Evolutionary conservation across 2,329 filamentous ascomycete species (phyloP).

Genomic region (Penicillium italicum): DNA sequence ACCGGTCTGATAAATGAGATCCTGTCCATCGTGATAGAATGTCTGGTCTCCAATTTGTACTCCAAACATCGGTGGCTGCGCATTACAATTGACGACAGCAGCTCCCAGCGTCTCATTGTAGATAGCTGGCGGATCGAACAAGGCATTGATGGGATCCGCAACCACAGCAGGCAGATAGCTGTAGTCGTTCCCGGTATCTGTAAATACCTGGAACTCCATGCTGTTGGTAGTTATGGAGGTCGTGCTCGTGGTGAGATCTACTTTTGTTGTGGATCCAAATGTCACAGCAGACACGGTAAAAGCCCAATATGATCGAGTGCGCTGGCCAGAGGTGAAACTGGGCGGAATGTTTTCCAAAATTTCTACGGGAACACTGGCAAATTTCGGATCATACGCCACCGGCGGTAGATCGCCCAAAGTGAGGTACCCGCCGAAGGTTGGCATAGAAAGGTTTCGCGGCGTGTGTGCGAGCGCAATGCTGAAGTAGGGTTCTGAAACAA

Average conservation of each 20-base stretch:
- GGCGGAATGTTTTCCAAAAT: conserved; percentile 26
- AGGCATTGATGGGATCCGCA: conserved; percentile 39
- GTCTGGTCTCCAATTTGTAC: conserved; percentile 39
- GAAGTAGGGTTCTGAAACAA: conserved; percentile 45
- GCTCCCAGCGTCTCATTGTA: conserved; percentile 29
- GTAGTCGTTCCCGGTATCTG: conserved; percentile 38
- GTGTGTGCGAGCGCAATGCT: conserved; percentile 46
- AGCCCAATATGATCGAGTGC: conserved; percentile 40
- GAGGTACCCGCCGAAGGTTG: conserved; percentile 42
- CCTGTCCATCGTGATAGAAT: conserved; percentile 30
- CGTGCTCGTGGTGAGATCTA: conserved; percentile 19
- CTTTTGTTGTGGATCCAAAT: conserved; percentile 13
- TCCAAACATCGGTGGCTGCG: conserved; percentile 42
- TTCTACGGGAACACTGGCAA: conserved; percentile 37
- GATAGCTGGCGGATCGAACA: conserved; percentile 43
- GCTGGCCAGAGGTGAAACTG: conserved; percentile 20
- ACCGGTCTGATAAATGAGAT: conserved; percentile 30
- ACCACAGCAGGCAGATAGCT: conserved; percentile 41
- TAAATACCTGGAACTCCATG: conserved; percentile 37
- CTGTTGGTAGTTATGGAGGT: conserved; percentile 14
- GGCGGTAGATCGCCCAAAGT: conserved; percentile 51
- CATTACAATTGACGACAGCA: conserved; percentile 45
- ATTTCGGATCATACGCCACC: conserved; percentile 35
- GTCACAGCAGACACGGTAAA: conserved; percentile 33
- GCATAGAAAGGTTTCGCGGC: conserved; percentile 16